A percentile compares a stretch with the other conserved stretches of the same genome.
phyloP scores from a whole-genome alignment of 2,329 filamentous ascomycete genomes.

The Hymenotorrendiella dingleyae region DNA sequence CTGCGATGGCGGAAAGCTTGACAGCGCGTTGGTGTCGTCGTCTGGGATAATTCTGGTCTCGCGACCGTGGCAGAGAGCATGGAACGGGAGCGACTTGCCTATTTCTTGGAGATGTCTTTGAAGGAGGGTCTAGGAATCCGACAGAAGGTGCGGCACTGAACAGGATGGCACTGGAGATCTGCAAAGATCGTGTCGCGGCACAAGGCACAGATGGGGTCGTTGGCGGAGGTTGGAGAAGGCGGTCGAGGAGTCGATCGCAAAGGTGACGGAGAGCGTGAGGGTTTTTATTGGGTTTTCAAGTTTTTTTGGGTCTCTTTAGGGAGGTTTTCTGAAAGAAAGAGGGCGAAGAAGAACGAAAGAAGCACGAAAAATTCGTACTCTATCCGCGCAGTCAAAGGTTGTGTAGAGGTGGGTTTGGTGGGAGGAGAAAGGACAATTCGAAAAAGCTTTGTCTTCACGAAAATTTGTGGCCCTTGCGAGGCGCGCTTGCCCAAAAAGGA shows the following conservation, averaged over 20 bases:
- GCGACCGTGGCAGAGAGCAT: conserved; percentile 9
- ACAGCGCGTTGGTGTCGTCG: not conserved
- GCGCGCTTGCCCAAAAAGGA: conserved; percentile 2
- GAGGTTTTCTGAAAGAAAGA: conserved; percentile 30
- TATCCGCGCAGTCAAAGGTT: conserved; percentile 26
- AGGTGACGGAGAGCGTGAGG: conserved; percentile 25
- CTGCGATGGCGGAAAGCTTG: conserved; percentile 1
- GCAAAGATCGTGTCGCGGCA: conserved; percentile 19
- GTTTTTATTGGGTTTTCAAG: conserved; percentile 32
- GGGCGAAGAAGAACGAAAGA: conserved; percentile 33
- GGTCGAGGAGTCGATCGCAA: conserved; percentile 20
- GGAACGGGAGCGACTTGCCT: conserved; percentile 15
- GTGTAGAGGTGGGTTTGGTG: conserved; percentile 14
- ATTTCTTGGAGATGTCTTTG: conserved; percentile 21
- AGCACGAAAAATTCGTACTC: conserved; percentile 30
- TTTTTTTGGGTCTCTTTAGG: conserved; percentile 33
- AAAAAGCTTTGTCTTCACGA: conserved; percentile 1
- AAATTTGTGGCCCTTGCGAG: conserved; percentile 8
- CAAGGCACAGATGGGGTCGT: conserved; percentile 12
- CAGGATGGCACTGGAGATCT: conserved; percentile 15
- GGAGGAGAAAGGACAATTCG: conserved; percentile 11
- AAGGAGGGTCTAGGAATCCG: conserved; percentile 12
- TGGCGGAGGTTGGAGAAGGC: conserved; percentile 15
- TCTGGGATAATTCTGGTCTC: conserved; percentile 1
- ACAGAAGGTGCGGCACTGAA: conserved; percentile 18